Base-by-base conservation (phyloP, 371 early-diverging fungal species). In the Syncephalastrum sp. region DNA sequence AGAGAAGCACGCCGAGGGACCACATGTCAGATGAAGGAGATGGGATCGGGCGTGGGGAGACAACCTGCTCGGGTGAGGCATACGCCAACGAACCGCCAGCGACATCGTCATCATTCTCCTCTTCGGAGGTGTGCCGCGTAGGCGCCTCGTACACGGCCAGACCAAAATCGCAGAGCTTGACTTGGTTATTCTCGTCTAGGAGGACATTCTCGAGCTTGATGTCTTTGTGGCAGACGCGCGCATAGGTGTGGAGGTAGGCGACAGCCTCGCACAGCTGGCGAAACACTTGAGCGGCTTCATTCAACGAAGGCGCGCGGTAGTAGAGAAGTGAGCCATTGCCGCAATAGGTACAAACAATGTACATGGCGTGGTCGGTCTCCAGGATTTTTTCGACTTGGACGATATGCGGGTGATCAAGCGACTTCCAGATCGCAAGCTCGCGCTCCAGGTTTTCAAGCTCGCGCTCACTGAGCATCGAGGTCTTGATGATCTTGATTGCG, bases 141-240 rank as follows among this genome's bases (percentile, higher is more conserved):
- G 54, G 54, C 24, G 63, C 59, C 58, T 79, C 70, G 68, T 61
- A 73, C 24, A 85, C 81, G 1, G 89, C 82, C 6, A 93, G 70
- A 2, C 98, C 97, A 75, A 99, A 97, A 69, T 99, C 99, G 57
- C 88, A 83, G 10, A 97, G 61, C 63, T 92, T 94, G 69, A 87
- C 78, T n/a, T 69, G 54, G 3, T 59, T 62, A 43, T 67, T 42
- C 27, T 77, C 72, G 53, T 77, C 78, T 13, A 81, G 60, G 27
- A 97, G 67, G 16, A 97, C 82, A 68, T 98, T 98, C 56, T 98
- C 99, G 24, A 91, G 79, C 71, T 98, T 98, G 49, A 98, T 66
- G 69, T 98, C 99, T 51, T 92, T 84, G 70, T 98, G 97, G 19
- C 88, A 86, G 16, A 96, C 81, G 10, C 80, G 61, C 25, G 72